These are phyloP conservation scores for Colletotrichum sp. DNA, from an alignment of 2,329 filamentous ascomycete species.

Conservation along the genomic window DNA sequence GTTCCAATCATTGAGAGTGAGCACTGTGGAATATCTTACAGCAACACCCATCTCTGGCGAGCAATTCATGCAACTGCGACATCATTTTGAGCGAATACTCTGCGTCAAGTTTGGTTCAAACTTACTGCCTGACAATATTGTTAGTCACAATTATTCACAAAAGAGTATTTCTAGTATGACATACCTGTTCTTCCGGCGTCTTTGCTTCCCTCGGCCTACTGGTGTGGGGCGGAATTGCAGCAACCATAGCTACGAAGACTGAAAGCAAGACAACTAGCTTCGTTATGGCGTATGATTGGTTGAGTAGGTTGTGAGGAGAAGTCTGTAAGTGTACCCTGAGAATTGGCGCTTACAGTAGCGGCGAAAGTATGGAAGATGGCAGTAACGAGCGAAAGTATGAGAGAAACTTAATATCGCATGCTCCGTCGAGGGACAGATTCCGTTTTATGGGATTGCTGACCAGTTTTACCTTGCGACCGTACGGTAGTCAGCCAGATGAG, in stretches of 20 bases:
- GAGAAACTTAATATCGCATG: not conserved
- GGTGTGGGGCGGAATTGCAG: not conserved
- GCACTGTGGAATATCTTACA: not conserved
- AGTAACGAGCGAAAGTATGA: not conserved
- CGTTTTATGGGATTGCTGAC: not conserved
- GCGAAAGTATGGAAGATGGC: not conserved
- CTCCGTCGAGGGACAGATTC: not conserved
- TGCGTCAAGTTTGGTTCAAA: not conserved
- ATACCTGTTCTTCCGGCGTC: not conserved
- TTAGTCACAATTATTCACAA: rapidly evolving
- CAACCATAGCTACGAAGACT: not conserved
- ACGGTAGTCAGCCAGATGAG: not conserved
- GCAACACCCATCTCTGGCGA: not conserved
- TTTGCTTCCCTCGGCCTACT: not conserved
- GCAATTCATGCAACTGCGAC: not conserved
- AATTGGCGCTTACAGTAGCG: not conserved
- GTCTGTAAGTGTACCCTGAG: not conserved
- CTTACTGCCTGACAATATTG: not conserved
- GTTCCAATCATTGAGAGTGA: not conserved
- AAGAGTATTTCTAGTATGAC: rapidly evolving
- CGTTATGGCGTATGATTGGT: not conserved
- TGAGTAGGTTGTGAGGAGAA: not conserved
- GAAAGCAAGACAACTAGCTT: not conserved
- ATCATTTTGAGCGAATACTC: not conserved
- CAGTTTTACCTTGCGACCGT: not conserved